Evolutionary conservation across 139 green algal genomes (phyloP).

Genomic region (Micromonas pusilla): DNA sequence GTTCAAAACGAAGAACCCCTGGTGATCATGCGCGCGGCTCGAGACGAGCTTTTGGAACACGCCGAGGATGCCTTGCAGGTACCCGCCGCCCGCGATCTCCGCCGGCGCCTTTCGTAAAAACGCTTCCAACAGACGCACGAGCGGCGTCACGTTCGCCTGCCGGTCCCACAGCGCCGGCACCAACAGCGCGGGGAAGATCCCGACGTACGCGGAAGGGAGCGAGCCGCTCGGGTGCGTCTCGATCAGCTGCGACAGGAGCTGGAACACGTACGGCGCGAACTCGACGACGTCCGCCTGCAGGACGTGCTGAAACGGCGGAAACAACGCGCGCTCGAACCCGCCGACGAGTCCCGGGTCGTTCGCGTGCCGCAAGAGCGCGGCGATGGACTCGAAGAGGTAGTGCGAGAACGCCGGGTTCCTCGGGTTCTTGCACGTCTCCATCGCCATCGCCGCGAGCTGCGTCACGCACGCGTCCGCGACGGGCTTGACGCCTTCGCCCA

Average conservation of each 20-base stretch:
- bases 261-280: conserved; percentile 54
- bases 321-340: conserved; percentile 72
- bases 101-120: conserved; percentile 68
- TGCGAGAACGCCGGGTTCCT: conserved; percentile 93
- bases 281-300: conserved; percentile 75
- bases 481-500: conserved; percentile 44
- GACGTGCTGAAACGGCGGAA: conserved; percentile 89
- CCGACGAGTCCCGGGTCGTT: conserved; percentile 44
- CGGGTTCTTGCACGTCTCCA: conserved; percentile 84
- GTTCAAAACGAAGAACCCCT: conserved; percentile 85
- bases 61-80: conserved; percentile 77
- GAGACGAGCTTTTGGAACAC: conserved; percentile 91
- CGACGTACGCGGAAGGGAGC: conserved; percentile 66
- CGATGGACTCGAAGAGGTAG: conserved; percentile 93
- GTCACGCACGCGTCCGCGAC: not conserved
- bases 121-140: conserved; percentile 86
- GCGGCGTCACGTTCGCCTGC: conserved; percentile 80
- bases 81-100: conserved; percentile 53
- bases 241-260: conserved; percentile 79
- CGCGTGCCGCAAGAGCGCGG: conserved; percentile 63
- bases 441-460: not conserved
- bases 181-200: conserved; percentile 80
- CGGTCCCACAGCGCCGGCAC: conserved; percentile 84
- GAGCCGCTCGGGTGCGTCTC: conserved; percentile 54
- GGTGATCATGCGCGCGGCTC: conserved; percentile 74